A percentile compares a stretch with the other conserved stretches of the same genome.
phyloP scores from a whole-genome alignment of 805 yeast genomes.

The Hanseniaspora meyeri region DNA sequence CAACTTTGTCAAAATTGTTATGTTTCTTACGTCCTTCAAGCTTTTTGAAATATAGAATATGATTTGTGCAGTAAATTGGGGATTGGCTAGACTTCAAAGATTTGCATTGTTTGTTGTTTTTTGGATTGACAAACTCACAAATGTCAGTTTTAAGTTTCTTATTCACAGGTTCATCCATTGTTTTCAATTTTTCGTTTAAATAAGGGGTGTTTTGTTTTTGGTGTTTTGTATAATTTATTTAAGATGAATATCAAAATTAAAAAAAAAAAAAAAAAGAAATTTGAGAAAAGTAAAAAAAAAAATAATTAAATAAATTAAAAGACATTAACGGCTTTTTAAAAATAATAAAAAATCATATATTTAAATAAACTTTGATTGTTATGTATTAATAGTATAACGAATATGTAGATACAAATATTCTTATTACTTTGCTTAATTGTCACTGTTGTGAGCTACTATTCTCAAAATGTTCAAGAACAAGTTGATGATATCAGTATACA shows the following conservation, averaged over 20 bases:
- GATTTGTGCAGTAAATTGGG: conserved; percentile 51
- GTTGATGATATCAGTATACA: conserved; percentile 74
- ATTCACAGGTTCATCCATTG: conserved; percentile 1
- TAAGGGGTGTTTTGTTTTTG: neutral
- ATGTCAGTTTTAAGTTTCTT: conserved; percentile 21
- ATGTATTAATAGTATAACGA: neutral
- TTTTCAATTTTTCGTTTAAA: no score
- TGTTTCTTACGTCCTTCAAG: conserved; percentile 16
- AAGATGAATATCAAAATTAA: neutral
- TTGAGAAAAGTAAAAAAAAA: neutral
- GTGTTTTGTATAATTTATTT: neutral
- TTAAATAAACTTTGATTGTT: neutral
- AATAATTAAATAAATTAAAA: neutral
- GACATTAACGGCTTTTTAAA: neutral
- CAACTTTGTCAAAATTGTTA: conserved; percentile 12
- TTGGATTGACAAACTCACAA: conserved; percentile 37
- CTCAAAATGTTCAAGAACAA: conserved; percentile 66
- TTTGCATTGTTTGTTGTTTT: conserved; percentile 44
- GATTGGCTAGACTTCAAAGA: conserved; percentile 43
- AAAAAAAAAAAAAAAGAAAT: neutral
- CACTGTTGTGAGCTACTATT: conserved; percentile 33
- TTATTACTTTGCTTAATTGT: conserved; percentile 14
- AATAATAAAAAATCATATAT: neutral
- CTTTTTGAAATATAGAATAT: conserved; percentile 27
- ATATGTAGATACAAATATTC: no score